These are phyloP conservation scores for Cryptococcus sp. DNA, from an alignment of 1,284 basidiomycete species.

Conservation along the genomic window DNA sequence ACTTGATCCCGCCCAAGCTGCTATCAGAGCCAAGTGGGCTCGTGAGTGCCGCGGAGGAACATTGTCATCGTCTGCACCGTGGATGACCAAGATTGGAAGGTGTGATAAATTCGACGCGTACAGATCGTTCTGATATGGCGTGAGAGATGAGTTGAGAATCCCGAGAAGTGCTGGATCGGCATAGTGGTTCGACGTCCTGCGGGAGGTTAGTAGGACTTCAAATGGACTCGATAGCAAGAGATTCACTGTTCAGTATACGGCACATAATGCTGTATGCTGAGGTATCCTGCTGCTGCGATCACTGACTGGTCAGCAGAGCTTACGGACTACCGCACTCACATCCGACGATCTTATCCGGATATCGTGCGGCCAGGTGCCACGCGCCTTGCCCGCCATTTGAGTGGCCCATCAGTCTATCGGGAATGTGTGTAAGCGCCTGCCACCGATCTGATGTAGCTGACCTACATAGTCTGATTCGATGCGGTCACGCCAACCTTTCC, in stretches of 20 bases:
- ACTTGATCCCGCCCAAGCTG: slow-evolving; percentile 30
- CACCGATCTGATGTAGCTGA: neutral
- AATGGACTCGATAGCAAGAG: neutral
- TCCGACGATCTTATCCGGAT: slow-evolving; percentile 72
- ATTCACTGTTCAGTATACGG: slow-evolving; percentile 64
- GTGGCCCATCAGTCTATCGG: slow-evolving; percentile 67
- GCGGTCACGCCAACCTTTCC: slow-evolving; percentile 12
- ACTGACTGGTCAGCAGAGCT: slow-evolving; percentile 52
- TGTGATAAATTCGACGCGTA: slow-evolving; percentile 72
- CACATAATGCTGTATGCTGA: slow-evolving; percentile 83
- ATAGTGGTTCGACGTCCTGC: slow-evolving; percentile 60
- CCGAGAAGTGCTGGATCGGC: slow-evolving; percentile 72
- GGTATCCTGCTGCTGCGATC: slow-evolving; percentile 72
- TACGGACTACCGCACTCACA: slow-evolving; percentile 17
- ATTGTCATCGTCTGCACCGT: slow-evolving; percentile 63
- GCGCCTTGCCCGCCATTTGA: slow-evolving; percentile 91
- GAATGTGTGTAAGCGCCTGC: neutral
- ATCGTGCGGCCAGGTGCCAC: slow-evolving; percentile 74
- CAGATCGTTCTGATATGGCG: slow-evolving; percentile 82
- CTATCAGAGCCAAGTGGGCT: slow-evolving; percentile 31
- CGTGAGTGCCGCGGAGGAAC: slow-evolving; percentile 48
- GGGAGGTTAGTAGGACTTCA: neutral
- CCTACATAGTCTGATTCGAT: slow-evolving; percentile 30
- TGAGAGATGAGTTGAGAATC: slow-evolving; percentile 70
- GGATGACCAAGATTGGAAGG: slow-evolving; percentile 69